Evolutionary conservation across 129 eudicot species (phyloP).

Genomic region (Glebionis coronaria): DNA sequence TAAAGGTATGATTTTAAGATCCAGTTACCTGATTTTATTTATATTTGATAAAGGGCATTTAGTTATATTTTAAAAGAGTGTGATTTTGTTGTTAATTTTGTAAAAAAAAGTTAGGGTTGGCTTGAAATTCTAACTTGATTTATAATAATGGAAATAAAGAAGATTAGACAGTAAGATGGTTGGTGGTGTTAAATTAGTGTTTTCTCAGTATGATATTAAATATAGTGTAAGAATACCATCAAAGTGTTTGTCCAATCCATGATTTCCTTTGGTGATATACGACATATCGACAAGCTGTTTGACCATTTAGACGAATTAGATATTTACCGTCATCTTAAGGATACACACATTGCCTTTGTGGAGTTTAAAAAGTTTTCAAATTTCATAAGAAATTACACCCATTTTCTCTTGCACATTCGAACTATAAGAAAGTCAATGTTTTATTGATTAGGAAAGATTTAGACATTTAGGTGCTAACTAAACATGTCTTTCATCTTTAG

Average conservation of each 20-base stretch:
- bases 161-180: no score
- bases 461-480: no score
- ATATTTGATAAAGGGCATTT: no score
- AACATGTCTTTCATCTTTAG: no score
- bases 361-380: constrained; percentile 74
- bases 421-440: constrained; percentile 63
- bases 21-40: no score
- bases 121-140: no score
- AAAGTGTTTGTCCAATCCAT: constrained; percentile 72
- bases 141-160: no score
- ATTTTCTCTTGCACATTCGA: constrained; percentile 68
- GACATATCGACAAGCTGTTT: constrained; percentile 56
- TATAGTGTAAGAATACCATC: constrained; percentile 68
- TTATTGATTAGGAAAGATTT: constrained; percentile 59
- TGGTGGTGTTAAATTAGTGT: constrained; percentile 73
- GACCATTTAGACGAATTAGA: constrained; percentile 72
- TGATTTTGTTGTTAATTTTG: no score
- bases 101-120: no score
- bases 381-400: constrained; percentile 62
- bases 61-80: no score
- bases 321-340: constrained; percentile 43
- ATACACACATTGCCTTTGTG: constrained; percentile 49
- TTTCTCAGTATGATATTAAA: constrained; percentile 75
- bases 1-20: no score
- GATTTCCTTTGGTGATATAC: constrained; percentile 83